phyloP scores from a whole-genome alignment of 768 basidiomycete genomes.

The Plicaturopsis crispa region DNA sequence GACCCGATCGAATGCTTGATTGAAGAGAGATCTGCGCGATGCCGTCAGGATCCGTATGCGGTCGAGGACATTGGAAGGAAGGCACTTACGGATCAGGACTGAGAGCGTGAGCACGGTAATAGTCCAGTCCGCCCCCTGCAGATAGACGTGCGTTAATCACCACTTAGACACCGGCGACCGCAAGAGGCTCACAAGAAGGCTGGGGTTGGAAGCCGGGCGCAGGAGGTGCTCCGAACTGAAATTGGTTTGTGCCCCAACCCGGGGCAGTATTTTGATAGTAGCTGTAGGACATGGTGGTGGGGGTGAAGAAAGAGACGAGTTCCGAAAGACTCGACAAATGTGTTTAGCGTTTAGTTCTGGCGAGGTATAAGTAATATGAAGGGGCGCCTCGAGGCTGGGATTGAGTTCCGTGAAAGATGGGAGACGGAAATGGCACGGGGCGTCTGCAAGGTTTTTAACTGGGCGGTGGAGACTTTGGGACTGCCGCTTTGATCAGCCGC shows the following conservation, averaged over 20 bases:
- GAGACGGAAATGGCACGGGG: too few species aligned
- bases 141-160: conserved; percentile 5
- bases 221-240: conserved; percentile 27
- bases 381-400: neutral
- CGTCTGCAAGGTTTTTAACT: too few species aligned
- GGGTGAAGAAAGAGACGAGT: conserved; percentile 3
- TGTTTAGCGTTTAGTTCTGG: neutral
- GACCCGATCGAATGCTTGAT: conserved; percentile 43
- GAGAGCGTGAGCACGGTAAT: conserved; percentile 53
- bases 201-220: conserved; percentile 34
- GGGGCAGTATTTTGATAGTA: conserved; percentile 33
- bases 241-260: conserved; percentile 42
- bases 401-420: too few species aligned
- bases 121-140: conserved; percentile 56
- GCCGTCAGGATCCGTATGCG: neutral
- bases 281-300: conserved; percentile 32
- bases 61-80: conserved; percentile 9
- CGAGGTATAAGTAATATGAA: neutral
- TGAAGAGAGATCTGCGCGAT: conserved; percentile 39
- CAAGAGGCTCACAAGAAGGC: conserved; percentile 46
- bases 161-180: conserved; percentile 22
- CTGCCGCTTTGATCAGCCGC: too few species aligned
- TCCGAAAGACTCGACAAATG: neutral
- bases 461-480: too few species aligned
- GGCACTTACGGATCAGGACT: conserved; percentile 48